phyloP scores from a whole-genome alignment of 2,329 filamentous ascomycete species.

The Nannizziopsis arthrosporioides region DNA sequence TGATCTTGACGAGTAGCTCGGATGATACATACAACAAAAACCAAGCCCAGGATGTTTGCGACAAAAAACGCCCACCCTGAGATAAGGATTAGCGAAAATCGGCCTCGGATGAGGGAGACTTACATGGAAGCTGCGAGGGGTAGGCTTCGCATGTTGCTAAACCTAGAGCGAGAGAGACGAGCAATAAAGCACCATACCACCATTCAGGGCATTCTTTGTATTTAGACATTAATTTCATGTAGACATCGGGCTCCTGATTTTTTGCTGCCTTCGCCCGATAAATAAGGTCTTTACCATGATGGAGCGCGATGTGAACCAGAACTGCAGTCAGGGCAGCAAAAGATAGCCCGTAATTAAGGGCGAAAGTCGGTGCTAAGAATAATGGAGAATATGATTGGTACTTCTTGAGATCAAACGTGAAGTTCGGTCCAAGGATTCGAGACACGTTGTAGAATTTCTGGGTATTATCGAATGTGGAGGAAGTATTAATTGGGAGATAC shows the following conservation, averaged over 20 bases:
- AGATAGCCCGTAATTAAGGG: conserved; percentile 57
- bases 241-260: conserved; percentile 42
- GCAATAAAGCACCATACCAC: conserved; percentile 44
- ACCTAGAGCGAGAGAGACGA: conserved; percentile 40
- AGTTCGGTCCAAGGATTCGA: conserved; percentile 50
- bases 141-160: conserved; percentile 41
- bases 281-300: conserved; percentile 57
- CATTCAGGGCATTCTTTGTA: conserved; percentile 46
- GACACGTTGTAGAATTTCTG: conserved; percentile 52
- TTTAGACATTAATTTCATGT: conserved; percentile 45
- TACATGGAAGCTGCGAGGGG: conserved; percentile 54
- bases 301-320: conserved; percentile 55
- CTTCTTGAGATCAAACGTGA: conserved; percentile 50
- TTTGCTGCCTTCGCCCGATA: conserved; percentile 42
- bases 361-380: conserved; percentile 60
- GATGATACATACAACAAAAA: conserved; percentile 16
- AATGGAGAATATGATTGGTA: conserved; percentile 44
- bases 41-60: conserved; percentile 15
- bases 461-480: conserved; percentile 59
- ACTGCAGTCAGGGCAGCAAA: conserved; percentile 61
- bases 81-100: not conserved
- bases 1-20: not conserved
- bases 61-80: conserved; percentile 19
- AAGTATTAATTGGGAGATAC: conserved; percentile 59
- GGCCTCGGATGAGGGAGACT: not conserved